phyloP scores from a whole-genome alignment of 139 green algal genomes.

The Raphidocelis subcapitata region DNA sequence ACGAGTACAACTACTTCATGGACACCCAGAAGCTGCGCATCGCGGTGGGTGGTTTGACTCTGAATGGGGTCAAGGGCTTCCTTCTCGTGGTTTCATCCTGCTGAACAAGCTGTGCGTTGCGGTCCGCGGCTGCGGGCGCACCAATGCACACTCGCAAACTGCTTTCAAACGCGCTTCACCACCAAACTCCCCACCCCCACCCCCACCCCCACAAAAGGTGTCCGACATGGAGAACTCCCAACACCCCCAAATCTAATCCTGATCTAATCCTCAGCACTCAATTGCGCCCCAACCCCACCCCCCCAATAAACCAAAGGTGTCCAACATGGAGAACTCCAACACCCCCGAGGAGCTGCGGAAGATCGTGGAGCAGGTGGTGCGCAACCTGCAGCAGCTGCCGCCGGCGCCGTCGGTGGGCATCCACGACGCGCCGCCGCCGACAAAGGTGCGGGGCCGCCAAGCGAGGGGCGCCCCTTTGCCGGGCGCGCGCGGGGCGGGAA shows the following conservation, averaged over 20 bases:
- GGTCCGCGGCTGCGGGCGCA: background rate
- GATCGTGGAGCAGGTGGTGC: slow-evolving; percentile 68
- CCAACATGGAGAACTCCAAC: slow-evolving; percentile 96
- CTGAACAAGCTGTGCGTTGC: background rate
- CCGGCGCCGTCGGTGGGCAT: slow-evolving; percentile 62
- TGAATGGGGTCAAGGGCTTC: background rate
- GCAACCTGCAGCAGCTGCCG: slow-evolving; percentile 72
- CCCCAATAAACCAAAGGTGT: slow-evolving; percentile 29
- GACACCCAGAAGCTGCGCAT: slow-evolving; percentile 63
- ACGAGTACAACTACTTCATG: slow-evolving; percentile 84
- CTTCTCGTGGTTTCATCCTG: background rate
- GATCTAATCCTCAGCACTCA: too few species aligned
- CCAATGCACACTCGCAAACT: background rate
- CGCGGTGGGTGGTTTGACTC: background rate
- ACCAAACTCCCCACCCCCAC: too few species aligned
- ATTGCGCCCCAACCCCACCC: background rate
- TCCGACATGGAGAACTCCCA: too few species aligned
- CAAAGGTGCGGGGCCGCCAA: slow-evolving; percentile 19
- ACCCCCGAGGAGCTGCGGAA: slow-evolving; percentile 71
- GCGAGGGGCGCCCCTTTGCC: background rate
- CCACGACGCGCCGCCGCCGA: slow-evolving; percentile 10
- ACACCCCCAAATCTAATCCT: too few species aligned
- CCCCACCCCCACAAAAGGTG: too few species aligned
- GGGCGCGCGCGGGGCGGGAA: background rate
- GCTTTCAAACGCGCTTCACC: background rate